Percentiles rank a stretch among this genome's conserved stretches.
Conservation (phyloP, 1,284 basidiomycete species). For the Papiliotrema fonsecae region DNA sequence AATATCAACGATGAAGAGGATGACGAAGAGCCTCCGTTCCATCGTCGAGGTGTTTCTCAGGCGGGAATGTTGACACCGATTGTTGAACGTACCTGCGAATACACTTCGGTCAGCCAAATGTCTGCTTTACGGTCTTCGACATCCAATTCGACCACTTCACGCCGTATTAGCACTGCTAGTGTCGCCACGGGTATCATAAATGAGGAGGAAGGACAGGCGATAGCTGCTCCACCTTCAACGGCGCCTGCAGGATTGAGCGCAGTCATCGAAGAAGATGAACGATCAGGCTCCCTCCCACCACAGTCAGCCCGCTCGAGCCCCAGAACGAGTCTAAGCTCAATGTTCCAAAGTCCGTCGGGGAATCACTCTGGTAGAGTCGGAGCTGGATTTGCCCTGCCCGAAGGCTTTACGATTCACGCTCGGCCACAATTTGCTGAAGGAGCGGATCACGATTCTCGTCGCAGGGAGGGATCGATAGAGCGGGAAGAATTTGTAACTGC, state of each 20-base stretch:
- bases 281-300: not conserved
- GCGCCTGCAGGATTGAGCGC: conserved; percentile 11
- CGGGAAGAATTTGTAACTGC: not conserved
- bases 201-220: too few relatives aligned
- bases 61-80: conserved; percentile 96
- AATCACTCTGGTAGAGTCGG: conserved; percentile 9
- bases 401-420: conserved; percentile 46
- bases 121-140: conserved; percentile 34
- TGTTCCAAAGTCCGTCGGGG: not conserved
- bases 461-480: conserved; percentile 4
- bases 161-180: not conserved
- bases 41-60: conserved; percentile 56
- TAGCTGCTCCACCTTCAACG: too few relatives aligned
- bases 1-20: conserved; percentile 20
- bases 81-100: conserved; percentile 85
- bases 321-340: not conserved
- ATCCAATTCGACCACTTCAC: not conserved
- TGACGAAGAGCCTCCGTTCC: conserved; percentile 52
- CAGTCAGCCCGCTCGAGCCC: not conserved
- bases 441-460: conserved; percentile 29
- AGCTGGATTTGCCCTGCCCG: conserved; percentile 36
- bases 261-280: conserved; percentile 9
- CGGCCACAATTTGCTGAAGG: not conserved
- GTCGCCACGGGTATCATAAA: too few relatives aligned
- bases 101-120: conserved; percentile 60